Conservation (phyloP, 2,329 filamentous ascomycete species). For the Claviceps quebecensis region DNA sequence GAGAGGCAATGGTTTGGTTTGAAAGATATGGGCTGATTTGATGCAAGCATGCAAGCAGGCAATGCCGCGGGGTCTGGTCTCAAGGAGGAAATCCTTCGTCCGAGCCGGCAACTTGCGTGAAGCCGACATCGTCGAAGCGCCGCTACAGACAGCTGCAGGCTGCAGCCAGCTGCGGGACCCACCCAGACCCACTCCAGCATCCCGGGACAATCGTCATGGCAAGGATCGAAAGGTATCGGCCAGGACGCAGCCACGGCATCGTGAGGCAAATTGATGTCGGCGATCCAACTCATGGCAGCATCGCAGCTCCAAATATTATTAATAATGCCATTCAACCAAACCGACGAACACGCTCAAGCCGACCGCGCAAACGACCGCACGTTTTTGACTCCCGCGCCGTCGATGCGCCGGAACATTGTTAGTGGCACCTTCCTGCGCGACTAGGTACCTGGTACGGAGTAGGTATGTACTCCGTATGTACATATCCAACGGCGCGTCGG, state of each 20-base stretch:
- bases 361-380: not conserved
- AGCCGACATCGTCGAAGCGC: not conserved
- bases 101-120: not conserved
- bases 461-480: too few species aligned
- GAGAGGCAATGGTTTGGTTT: not conserved
- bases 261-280: too few species aligned
- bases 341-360: not conserved
- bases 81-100: constrained; percentile 1
- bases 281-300: too few species aligned
- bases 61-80: not conserved
- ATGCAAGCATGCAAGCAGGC: not conserved
- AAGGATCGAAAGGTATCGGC: too few species aligned
- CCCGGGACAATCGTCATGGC: too few species aligned
- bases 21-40: not conserved
- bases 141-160: not conserved
- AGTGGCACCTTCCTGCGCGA: too few species aligned
- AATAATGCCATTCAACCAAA: too few species aligned
- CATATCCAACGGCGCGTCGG: not conserved
- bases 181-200: not conserved
- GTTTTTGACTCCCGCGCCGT: too few species aligned
- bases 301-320: too few species aligned
- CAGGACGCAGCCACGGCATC: too few species aligned
- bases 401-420: too few species aligned
- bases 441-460: too few species aligned
- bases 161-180: not conserved